These are phyloP conservation scores for Taxawa tesnikishii DNA, from an alignment of 2,329 filamentous ascomycete species.

Conservation along the genomic window DNA sequence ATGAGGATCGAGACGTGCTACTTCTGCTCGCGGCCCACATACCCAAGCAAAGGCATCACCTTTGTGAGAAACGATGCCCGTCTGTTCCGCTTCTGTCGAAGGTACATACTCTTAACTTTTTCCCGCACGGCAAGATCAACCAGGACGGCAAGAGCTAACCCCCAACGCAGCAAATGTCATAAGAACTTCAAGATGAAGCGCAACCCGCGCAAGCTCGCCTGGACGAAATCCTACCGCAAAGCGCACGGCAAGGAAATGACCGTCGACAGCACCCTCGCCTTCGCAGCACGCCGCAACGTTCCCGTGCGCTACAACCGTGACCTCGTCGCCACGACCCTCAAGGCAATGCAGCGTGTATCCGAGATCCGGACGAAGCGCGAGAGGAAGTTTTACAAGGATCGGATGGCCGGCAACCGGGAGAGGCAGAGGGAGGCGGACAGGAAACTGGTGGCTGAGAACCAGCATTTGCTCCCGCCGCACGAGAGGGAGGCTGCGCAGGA, in stretches of 20 bases:
- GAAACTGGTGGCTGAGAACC: conserved; percentile 82
- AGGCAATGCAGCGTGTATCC: conserved; percentile 80
- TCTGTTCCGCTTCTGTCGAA: conserved; percentile 55
- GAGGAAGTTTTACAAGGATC: conserved; percentile 83
- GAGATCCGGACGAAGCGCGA: conserved; percentile 78
- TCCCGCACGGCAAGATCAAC: not conserved
- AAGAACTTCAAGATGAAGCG: conserved; percentile 99
- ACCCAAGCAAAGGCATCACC: conserved; percentile 53
- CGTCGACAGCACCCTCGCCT: conserved; percentile 86
- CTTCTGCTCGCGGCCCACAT: conserved; percentile 58
- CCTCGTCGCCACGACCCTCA: conserved; percentile 72
- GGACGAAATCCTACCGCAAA: conserved; percentile 89
- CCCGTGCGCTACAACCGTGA: conserved; percentile 94
- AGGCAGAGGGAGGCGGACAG: conserved; percentile 66
- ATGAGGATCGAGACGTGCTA: conserved; percentile 52
- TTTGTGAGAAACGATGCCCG: conserved; percentile 57
- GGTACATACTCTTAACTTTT: conserved; percentile 28
- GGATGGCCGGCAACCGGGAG: conserved; percentile 84
- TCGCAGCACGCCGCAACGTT: conserved; percentile 84
- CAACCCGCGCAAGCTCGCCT: conserved; percentile 90
- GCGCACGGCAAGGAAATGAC: conserved; percentile 74
- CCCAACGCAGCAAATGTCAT: too few relatives aligned
- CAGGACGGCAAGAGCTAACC: too few relatives aligned
- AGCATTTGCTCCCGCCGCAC: conserved; percentile 68
- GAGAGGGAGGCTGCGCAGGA: conserved; percentile 29